Conservation (phyloP, 805 yeast genomes). For the Spathaspora boniae region DNA sequence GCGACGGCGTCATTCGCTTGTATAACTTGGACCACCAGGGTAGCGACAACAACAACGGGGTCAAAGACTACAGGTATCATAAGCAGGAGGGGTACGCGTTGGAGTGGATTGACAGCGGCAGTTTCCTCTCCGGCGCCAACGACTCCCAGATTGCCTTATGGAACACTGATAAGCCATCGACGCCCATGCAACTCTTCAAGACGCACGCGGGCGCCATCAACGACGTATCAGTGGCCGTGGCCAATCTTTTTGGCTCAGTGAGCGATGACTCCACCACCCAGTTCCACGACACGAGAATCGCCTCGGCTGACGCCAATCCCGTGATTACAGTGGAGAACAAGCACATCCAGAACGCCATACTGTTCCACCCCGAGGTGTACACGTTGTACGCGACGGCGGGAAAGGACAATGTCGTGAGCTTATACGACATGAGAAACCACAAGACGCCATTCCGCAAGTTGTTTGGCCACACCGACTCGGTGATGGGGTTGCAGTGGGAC, state of each 20-base stretch:
- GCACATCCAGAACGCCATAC: conserved; percentile 65
- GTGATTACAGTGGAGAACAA: conserved; percentile 43
- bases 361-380: conserved; percentile 55
- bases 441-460: conserved; percentile 57
- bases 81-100: conserved; percentile 65
- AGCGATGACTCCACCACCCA: conserved; percentile 65
- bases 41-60: conserved; percentile 14
- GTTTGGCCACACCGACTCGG: conserved; percentile 56
- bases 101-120: conserved; percentile 55
- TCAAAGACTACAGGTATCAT: conserved; percentile 49
- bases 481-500: conserved; percentile 47
- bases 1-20: conserved; percentile 47
- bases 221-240: conserved; percentile 46
- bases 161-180: conserved; percentile 46
- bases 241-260: conserved; percentile 60
- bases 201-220: conserved; percentile 59
- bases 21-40: too few species aligned
- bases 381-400: conserved; percentile 72
- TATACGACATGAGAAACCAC: conserved; percentile 73
- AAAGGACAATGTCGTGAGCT: conserved; percentile 65
- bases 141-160: conserved; percentile 70
- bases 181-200: conserved; percentile 48
- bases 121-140: conserved; percentile 60
- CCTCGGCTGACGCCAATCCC: conserved; percentile 28
- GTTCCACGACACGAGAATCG: conserved; percentile 53